A percentile compares a stretch with the other conserved stretches of the same genome.
Evolutionary conservation across 192 early-diverging fungal species (phyloP).

Genomic region (Podila minutissima): DNA sequence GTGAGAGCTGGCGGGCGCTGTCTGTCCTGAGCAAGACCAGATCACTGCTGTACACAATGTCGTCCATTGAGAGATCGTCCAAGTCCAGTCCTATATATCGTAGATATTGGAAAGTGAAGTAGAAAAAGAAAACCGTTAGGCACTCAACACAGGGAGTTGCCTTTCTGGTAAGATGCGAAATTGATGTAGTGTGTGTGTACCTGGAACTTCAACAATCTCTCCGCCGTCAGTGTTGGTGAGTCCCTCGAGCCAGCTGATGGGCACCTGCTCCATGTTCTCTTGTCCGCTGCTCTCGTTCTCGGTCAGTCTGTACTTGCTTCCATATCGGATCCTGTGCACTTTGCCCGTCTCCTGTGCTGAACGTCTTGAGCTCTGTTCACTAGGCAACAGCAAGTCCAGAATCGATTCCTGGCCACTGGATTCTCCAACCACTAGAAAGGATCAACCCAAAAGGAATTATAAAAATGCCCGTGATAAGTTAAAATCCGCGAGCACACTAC

Average conservation of each 20-base stretch:
- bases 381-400: constrained; percentile 37
- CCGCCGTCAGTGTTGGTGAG: constrained; percentile 19
- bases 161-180: not conserved
- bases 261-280: constrained; percentile 35
- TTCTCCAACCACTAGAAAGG: constrained; percentile 27
- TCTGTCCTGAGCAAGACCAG: constrained; percentile 36
- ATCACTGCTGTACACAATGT: constrained; percentile 49
- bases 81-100: constrained; percentile 32
- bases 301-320: constrained; percentile 16
- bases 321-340: constrained; percentile 41
- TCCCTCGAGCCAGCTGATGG: constrained; percentile 46
- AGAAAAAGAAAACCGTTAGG: not conserved
- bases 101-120: not conserved
- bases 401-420: constrained; percentile 46
- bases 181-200: constrained; percentile 5
- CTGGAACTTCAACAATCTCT: constrained; percentile 45
- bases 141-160: not conserved
- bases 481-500: not conserved
- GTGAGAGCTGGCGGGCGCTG: constrained; percentile 37
- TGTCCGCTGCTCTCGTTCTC: constrained; percentile 13
- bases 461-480: not conserved
- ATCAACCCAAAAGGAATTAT: not conserved
- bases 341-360: constrained; percentile 48
- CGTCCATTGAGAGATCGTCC: constrained; percentile 45
- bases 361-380: constrained; percentile 19